Evolutionary conservation across 306 rosid genomes (phyloP).

Genomic region (Lathyrus aphaca): DNA sequence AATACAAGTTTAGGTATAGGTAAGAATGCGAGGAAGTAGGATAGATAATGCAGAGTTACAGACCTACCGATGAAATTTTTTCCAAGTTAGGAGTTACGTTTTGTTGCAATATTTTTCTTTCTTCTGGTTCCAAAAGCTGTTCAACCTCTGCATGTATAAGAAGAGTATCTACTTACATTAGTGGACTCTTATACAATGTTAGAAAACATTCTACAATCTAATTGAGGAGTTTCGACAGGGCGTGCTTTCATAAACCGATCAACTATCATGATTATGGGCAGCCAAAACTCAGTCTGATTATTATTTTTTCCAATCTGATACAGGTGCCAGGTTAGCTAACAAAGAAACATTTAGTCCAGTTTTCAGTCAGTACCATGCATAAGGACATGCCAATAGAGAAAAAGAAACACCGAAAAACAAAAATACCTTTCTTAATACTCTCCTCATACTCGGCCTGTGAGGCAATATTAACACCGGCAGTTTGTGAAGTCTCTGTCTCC

Average conservation of each 20-base stretch:
- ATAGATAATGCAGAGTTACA: conserved; percentile 31
- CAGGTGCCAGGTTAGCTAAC: not conserved
- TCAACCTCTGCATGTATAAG: conserved; percentile 75
- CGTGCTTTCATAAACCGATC: conserved; percentile 8
- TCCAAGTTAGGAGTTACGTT: conserved; percentile 63
- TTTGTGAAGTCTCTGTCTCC: conserved; percentile 47
- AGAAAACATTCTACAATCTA: conserved; percentile 10
- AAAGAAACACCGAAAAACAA: conserved; percentile 14
- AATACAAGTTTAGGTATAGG: conserved; percentile 7
- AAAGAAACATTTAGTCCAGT: not conserved
- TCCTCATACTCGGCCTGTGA: conserved; percentile 54
- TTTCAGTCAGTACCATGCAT: conserved; percentile 14
- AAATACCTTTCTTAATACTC: conserved; percentile 64
- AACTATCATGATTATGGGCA: not conserved
- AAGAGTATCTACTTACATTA: conserved; percentile 26
- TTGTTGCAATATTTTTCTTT: conserved; percentile 69
- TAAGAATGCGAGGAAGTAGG: conserved; percentile 30
- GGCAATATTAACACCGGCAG: conserved; percentile 38
- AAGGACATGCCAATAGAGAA: conserved; percentile 12
- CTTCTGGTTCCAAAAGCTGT: conserved; percentile 80
- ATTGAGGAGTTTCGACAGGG: not conserved
- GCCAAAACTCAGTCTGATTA: not conserved
- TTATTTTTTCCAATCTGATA: not conserved
- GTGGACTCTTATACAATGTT: conserved; percentile 4
- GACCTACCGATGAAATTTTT: conserved; percentile 73